Conservation (phyloP, 495 filamentous ascomycete species). For the Xylaria venustula region DNA sequence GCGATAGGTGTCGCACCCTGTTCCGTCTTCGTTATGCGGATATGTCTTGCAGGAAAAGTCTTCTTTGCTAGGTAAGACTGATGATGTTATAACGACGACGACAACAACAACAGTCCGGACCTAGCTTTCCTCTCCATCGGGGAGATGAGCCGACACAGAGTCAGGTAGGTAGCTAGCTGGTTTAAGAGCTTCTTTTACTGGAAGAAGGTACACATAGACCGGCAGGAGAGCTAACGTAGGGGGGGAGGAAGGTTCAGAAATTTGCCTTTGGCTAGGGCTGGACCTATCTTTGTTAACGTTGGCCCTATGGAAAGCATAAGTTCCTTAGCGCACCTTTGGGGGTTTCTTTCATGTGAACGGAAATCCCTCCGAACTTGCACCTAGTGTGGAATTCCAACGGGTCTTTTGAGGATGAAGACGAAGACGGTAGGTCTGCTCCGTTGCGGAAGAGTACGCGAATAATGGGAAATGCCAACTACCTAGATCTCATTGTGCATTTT, state of each 20-base stretch:
- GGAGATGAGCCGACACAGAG: background rate
- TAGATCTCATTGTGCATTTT: no score
- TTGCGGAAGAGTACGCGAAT: background rate
- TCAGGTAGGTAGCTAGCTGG: background rate
- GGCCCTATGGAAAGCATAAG: constrained; percentile 1
- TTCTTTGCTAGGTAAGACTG: background rate
- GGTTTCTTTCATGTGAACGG: background rate
- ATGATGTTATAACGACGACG: background rate
- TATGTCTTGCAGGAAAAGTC: no score
- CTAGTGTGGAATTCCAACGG: background rate
- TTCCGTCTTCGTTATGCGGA: no score
- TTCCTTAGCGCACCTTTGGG: background rate
- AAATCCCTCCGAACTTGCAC: background rate
- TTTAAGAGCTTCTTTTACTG: background rate
- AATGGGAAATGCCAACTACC: no score
- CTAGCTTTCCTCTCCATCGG: background rate
- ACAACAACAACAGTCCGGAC: background rate
- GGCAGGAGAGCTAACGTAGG: background rate
- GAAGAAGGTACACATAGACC: background rate
- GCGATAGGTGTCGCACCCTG: no score
- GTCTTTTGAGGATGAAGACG: background rate
- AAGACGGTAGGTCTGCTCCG: no score
- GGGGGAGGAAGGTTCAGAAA: background rate
- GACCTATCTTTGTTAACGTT: constrained; percentile 2
- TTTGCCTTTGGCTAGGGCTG: constrained; percentile 1